Conservation (phyloP, 805 yeast genomes). For the Ogataea polymorpha region DNA sequence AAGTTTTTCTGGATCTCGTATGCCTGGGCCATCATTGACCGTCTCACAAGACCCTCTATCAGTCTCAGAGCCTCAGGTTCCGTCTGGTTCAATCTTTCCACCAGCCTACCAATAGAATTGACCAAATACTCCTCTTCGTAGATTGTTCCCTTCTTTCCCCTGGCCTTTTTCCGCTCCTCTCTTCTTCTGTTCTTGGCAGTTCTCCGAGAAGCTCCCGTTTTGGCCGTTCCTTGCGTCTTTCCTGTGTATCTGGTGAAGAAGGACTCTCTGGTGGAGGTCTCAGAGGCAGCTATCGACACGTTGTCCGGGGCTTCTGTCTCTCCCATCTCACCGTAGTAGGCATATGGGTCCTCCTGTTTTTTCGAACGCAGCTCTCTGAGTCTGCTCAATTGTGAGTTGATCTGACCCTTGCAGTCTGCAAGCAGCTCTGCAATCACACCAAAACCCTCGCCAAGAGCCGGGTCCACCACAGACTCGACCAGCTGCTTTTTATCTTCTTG, state of each 20-base stretch:
- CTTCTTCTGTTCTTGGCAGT: conserved; percentile 91
- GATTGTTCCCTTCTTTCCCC: conserved; percentile 96
- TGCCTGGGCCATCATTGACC: conserved; percentile 75
- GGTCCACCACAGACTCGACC: conserved; percentile 60
- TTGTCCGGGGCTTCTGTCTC: conserved; percentile 81
- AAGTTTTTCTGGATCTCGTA: conserved; percentile 70
- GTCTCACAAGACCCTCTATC: conserved; percentile 72
- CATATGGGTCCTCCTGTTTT: conserved; percentile 80
- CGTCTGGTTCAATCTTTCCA: conserved; percentile 76
- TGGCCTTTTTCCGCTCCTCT: conserved; percentile 92
- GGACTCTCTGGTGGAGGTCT: conserved; percentile 87
- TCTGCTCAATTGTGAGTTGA: conserved; percentile 77
- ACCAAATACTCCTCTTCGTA: conserved; percentile 96
- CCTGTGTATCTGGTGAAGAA: conserved; percentile 96
- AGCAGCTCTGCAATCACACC: conserved; percentile 81
- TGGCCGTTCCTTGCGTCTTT: conserved; percentile 92
- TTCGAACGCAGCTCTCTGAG: conserved; percentile 80
- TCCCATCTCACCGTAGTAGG: conserved; percentile 70
- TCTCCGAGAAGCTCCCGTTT: conserved; percentile 91
- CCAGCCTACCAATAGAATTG: conserved; percentile 79
- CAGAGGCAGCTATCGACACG: conserved; percentile 92
- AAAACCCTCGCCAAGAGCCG: conserved; percentile 81
- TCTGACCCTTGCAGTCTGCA: conserved; percentile 90
- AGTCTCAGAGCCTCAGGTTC: conserved; percentile 70
- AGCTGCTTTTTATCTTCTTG: conserved; percentile 43